Base-by-base conservation (phyloP, 2,329 filamentous ascomycete species). In the Trichophyton verrucosum region DNA sequence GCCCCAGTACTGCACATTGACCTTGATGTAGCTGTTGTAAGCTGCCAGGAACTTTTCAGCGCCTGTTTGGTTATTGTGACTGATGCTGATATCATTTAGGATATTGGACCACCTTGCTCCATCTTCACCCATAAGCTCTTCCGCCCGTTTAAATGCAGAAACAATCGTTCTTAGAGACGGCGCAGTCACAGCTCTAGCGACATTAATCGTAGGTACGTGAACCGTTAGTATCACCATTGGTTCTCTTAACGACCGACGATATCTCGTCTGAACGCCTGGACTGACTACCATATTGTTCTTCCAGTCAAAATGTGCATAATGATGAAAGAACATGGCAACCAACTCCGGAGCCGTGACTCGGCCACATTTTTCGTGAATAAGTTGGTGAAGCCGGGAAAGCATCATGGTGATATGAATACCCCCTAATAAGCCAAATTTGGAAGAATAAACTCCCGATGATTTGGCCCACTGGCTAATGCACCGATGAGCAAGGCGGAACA, bases 1-100 rank as follows among this genome's bases (percentile, higher is more conserved):
- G 1, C 83, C 84, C 85, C 85, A 88, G 70, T 85, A 87, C 55
- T 85, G 82, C 0, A 82, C 76, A 61, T 85, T 81, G 58, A 88
- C 78, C 66, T 81, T 82, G 61, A 84, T 71, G 66, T 84, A 88
- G 59, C 73, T 80, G 60, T 75, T 78, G 68, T 81, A 82, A 0
- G 72, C 67, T 1, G 65, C 65, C 4, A 86, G 67, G 64, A 87
- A 87, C 11, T 46, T 49, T 2, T 79, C 76, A 0, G 63, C 59
- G 3, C 74, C 71, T 9, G 60, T 60, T 44, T 57, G 20, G 6
- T 57, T 47, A 22, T 59, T 38, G 3, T 22, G 20, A 33, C 49
- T 62, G 47, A 58, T 59, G 7, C 63, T 64, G 6, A 60, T 57
- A 2, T 64, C 62, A 27, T 65, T 64, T 22, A 81, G 66, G 42